Evolutionary conservation across 257 asterid species (phyloP).

Genomic region (Nicotiana benthamiana): DNA sequence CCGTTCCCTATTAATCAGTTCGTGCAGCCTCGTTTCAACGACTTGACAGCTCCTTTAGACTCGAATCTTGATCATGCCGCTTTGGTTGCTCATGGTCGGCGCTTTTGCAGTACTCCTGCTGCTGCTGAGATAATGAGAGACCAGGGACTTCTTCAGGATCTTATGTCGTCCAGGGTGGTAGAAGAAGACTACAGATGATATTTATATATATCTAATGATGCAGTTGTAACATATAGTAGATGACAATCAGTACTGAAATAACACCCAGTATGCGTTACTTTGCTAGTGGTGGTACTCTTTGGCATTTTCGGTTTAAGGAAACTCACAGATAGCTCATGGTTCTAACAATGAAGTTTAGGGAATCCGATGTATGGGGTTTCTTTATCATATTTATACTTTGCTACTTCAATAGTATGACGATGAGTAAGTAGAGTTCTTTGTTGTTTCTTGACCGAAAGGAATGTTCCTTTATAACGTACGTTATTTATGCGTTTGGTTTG

Average conservation of each 20-base stretch:
- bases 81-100: slow-evolving; percentile 7
- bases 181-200: slow-evolving; percentile 13
- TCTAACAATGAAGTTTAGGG: neutral
- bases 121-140: slow-evolving; percentile 8
- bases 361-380: neutral
- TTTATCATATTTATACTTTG: neutral
- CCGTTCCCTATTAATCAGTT: slow-evolving; percentile 8
- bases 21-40: slow-evolving; percentile 6
- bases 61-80: neutral
- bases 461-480: neutral
- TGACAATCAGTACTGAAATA: neutral
- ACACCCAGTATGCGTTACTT: neutral
- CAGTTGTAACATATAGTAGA: neutral
- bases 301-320: neutral
- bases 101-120: slow-evolving; percentile 18
- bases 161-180: slow-evolving; percentile 35
- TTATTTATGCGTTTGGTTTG: neutral
- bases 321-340: neutral
- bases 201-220: neutral
- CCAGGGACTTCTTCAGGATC: slow-evolving; percentile 51
- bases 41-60: slow-evolving; percentile 13
- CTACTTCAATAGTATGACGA: neutral
- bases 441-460: neutral
- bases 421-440: neutral
- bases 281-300: neutral